Evolutionary conservation across 2,329 filamentous ascomycete species (phyloP), one percentile per base, ranked within the genome.

Genomic region (Chaetomium sp.): DNA sequence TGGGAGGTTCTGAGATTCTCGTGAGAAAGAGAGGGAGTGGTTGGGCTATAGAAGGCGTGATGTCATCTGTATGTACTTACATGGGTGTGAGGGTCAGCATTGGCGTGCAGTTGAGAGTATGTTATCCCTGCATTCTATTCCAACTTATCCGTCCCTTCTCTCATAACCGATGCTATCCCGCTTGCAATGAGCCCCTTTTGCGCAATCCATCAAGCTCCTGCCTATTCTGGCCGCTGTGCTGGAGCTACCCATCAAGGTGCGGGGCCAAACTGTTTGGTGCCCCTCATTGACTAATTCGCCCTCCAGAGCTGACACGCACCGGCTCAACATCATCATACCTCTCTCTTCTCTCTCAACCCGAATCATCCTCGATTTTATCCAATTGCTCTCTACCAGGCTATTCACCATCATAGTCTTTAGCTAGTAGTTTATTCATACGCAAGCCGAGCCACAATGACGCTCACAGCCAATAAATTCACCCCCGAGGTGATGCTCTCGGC

Each of bases 401-500:
- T n/a, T 42, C 16, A 38, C 5, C 38, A 42, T 7, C 38, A 42
- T 38, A 16, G 6, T 19, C 16, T 42, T n/a, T 6, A 42, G 5
- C 16, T n/a, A 4, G 16, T n/a, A 19, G 38, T 42, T 16, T 19
- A 16, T 4, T 7, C 38, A 42, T 42, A 42, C 38, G 4, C 16
- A 16, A 19, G 6, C 38, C 33, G 33, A 10, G 33, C 33, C 58
- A 64, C 13, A 1, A 93, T 93, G 90, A 91, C 89, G 8, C 83
- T 91, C 74, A 83, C 83, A 69, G 88, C 88, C 10, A 81, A 82
- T 70, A 89, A 88, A 70, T 91, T 93, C 78, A 92, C 89, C 10
- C 90, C 90, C 4, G 85, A 92, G 80, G 89, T 91, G 70, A 82
- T 95, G 64, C 84, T 95, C 72, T 88, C 88, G 69, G 90, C 90